A percentile compares a stretch with the other conserved stretches of the same genome.
These are phyloP conservation scores for Thozetella sp. DNA, from an alignment of 495 filamentous ascomycete genomes.

Conservation along the genomic window DNA sequence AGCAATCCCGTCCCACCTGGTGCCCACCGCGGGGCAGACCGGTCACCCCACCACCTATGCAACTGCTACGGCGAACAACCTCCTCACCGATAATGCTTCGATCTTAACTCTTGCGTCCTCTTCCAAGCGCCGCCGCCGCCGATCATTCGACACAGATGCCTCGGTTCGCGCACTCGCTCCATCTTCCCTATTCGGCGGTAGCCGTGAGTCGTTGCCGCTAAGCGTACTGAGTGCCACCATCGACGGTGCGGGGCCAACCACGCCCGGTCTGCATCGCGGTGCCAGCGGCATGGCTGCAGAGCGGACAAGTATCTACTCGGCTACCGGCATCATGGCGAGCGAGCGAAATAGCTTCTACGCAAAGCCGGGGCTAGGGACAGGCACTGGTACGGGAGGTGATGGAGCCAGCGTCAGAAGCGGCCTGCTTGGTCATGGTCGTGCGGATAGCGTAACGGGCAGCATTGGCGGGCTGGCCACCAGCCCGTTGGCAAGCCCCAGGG, in stretches of 20 bases:
- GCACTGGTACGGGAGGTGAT: constrained; percentile 68
- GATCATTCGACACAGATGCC: constrained; percentile 93
- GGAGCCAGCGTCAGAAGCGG: constrained; percentile 80
- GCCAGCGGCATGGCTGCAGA: constrained; percentile 70
- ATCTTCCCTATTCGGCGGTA: constrained; percentile 89
- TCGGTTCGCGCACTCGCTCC: constrained; percentile 91
- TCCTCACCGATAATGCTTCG: constrained; percentile 92
- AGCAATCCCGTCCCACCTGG: constrained; percentile 80
- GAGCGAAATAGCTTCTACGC: constrained; percentile 85
- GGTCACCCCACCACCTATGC: constrained; percentile 82
- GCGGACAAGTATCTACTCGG: constrained; percentile 84
- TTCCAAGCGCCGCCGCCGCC: constrained; percentile 83
- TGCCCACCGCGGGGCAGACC: constrained; percentile 42
- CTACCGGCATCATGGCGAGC: constrained; percentile 69
- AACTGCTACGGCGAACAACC: constrained; percentile 87
- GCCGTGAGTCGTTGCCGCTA: constrained; percentile 82
- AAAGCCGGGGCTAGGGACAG: constrained; percentile 57
- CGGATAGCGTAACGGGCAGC: constrained; percentile 81
- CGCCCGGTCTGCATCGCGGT: constrained; percentile 55
- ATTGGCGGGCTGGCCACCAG: constrained; percentile 62
- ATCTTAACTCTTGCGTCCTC: constrained; percentile 96
- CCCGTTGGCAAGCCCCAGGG: constrained; percentile 60
- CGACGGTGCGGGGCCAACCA: constrained; percentile 36
- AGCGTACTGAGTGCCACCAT: constrained; percentile 84
- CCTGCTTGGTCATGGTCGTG: constrained; percentile 71